Conservation (phyloP, 768 basidiomycete genomes). For the Paxillus ammoniavirescens region DNA sequence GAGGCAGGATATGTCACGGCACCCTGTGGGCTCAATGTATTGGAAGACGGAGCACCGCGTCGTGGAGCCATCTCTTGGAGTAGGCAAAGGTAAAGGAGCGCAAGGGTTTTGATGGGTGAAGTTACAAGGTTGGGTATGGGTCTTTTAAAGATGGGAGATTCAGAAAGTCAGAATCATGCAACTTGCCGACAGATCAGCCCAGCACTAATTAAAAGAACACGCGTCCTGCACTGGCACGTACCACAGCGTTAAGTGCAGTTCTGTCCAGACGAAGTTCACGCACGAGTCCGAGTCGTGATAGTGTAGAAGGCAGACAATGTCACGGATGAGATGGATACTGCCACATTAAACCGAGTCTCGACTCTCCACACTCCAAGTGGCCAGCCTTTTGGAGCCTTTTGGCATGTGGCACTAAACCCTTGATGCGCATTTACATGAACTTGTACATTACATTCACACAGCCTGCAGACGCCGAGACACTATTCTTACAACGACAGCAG, state of each 20-base stretch:
- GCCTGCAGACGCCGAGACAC: too few species aligned
- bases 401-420: not conserved
- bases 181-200: slow-evolving; percentile 4
- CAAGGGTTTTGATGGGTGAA: slow-evolving; percentile 1
- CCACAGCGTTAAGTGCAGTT: not conserved
- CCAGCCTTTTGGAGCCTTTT: too few species aligned
- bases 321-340: too few species aligned
- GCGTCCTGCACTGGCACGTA: slow-evolving; percentile 15
- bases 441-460: too few species aligned
- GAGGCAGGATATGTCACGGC: slow-evolving; percentile 15
- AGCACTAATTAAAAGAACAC: not conserved
- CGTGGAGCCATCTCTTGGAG: slow-evolving; percentile 45
- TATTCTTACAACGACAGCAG: too few species aligned
- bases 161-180: not conserved
- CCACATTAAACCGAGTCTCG: too few species aligned
- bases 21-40: slow-evolving; percentile 41
- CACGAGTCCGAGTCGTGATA: slow-evolving; percentile 22
- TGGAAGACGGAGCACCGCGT: slow-evolving; percentile 41
- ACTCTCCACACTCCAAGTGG: too few species aligned
- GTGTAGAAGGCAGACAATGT: not conserved
- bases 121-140: slow-evolving; percentile 1
- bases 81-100: slow-evolving; percentile 8
- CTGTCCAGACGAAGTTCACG: slow-evolving; percentile 7
- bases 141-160: not conserved
- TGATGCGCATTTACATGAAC: too few species aligned